Percentiles rank a stretch among this genome's conserved stretches.
phyloP scores from a whole-genome alignment of 192 early-diverging fungal species.

The Coemansia pectinata region DNA sequence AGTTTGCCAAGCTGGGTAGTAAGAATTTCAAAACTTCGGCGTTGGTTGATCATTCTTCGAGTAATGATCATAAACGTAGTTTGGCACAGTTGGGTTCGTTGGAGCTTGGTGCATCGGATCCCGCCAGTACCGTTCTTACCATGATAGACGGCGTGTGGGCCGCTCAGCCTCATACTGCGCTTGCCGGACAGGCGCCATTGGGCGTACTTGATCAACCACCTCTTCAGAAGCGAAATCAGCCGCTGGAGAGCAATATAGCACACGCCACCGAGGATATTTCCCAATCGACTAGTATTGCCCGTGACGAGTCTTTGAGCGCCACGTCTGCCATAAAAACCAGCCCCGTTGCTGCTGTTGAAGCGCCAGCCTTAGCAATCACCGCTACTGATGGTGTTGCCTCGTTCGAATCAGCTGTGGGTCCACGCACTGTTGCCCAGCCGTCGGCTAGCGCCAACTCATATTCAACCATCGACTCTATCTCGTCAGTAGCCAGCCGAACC shows the following conservation, averaged over 20 bases:
- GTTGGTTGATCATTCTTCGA: constrained; percentile 43
- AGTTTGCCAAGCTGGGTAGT: constrained; percentile 51
- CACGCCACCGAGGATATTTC: neutral
- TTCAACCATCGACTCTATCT: constrained; percentile 30
- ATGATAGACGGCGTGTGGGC: constrained; percentile 26
- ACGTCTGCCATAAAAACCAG: neutral
- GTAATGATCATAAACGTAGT: constrained; percentile 50
- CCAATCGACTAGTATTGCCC: neutral
- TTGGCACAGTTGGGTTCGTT: constrained; percentile 8
- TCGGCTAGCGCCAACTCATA: constrained; percentile 14
- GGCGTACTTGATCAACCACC: neutral
- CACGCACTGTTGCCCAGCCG: constrained; percentile 13
- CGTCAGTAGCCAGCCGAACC: constrained; percentile 25
- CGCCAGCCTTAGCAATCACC: neutral
- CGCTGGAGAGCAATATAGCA: neutral
- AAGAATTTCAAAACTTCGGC: constrained; percentile 54
- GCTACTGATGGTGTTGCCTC: neutral
- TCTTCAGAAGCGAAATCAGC: neutral
- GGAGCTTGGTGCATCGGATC: neutral
- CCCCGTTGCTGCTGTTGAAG: neutral
- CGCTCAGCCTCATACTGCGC: neutral
- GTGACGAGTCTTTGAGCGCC: neutral
- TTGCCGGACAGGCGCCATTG: neutral
- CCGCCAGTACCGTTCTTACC: constrained; percentile 7
- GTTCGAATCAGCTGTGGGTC: neutral